Conservation (phyloP, 192 early-diverging fungal species). For the Gaertneriomyces semiglobifer region DNA sequence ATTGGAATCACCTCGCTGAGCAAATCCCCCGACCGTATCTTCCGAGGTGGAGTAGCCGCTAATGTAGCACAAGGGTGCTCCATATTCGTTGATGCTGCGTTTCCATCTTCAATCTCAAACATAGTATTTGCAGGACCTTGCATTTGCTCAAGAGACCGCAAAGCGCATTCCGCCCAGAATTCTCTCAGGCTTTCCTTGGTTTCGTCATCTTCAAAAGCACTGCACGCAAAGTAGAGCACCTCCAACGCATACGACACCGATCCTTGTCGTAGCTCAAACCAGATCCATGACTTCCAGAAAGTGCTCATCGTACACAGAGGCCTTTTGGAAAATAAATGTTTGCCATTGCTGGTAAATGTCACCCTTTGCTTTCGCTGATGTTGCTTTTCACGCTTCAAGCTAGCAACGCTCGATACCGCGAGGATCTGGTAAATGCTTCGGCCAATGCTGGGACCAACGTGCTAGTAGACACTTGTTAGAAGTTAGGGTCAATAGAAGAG, state of each 20-base stretch:
- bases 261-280: slow-evolving; percentile 1
- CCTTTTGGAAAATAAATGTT: not conserved
- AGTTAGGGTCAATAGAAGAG: not conserved
- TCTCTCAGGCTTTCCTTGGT: too few relatives aligned
- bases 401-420: not conserved
- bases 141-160: too few relatives aligned
- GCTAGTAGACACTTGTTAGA: not conserved
- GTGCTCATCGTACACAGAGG: not conserved
- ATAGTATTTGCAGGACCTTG: too few relatives aligned
- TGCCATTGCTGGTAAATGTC: not conserved
- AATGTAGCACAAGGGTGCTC: too few relatives aligned
- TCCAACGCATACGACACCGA: not conserved
- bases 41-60: too few relatives aligned
- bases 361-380: not conserved
- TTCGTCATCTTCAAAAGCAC: not conserved
- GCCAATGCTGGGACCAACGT: not conserved
- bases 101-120: too few relatives aligned
- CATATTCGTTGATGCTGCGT: too few relatives aligned
- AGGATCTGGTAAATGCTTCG: not conserved
- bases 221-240: not conserved
- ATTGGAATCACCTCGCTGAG: too few relatives aligned
- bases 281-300: slow-evolving; percentile 9
- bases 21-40: too few relatives aligned
- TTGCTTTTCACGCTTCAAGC: not conserved
- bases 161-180: too few relatives aligned